Base-by-base conservation (phyloP, 2,329 filamentous ascomycete genomes). In the Hypoxylon rubiginosum region DNA sequence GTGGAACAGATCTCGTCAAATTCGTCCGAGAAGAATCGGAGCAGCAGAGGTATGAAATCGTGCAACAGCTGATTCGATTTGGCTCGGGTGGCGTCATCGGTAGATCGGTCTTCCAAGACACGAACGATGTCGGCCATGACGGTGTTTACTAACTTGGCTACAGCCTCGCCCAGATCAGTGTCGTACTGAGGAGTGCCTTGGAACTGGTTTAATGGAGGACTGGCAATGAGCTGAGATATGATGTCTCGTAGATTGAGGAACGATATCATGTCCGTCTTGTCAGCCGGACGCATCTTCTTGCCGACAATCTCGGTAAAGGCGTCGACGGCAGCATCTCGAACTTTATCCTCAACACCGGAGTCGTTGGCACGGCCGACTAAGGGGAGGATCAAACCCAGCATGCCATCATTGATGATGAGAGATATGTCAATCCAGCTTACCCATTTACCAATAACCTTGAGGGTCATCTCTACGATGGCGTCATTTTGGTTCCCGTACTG, bases 371-470 rank as follows among this genome's bases (percentile, higher is more conserved):
- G 91, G n/a, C 92, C 93, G 60, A 97, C 91, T 69, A 98, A 88
- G 70, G 96, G 92, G 74, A 97, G 91, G 64, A 99, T 85, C 52
- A 94, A 86, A 76, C 87, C 90, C 74, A 98, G 88, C 86, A 97
- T 96, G 58, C 91, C 88, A 76, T 94, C 89, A 79, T 97, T 97
- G 73, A 99, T 93, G 48, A 99, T 90, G 62, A 99, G 84, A 54
- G 92, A 92, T 73, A 99, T 98, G 76, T 98, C 96, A 75, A 97
- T 97, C 96, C 96, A 99, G 85, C 94, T 97, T 66, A 97, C 94
- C 95, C 96, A 99, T 78, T 95, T 96, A 39, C 93, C 94, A 70
- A 99, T 89, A n/a, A 94, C 91, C 80, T 91, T 93, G 57, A 99
- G 85, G 73, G 92, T 94, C 85, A 97, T 90, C 78, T 97, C 94